Base-by-base conservation (phyloP, 1,139 yeast species). In the Hyphopichia buzzinii region DNA sequence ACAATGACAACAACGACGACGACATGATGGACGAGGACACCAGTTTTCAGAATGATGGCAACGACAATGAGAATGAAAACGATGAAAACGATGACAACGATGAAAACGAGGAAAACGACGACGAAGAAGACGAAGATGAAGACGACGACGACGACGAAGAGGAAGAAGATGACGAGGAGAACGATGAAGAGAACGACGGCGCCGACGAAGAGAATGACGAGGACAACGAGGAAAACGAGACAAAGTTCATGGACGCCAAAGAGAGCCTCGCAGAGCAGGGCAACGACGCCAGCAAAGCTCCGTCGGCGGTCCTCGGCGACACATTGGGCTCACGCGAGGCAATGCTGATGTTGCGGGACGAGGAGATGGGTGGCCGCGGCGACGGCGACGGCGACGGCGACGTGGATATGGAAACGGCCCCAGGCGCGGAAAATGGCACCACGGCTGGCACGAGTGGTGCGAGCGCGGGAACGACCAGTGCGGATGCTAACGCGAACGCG, bases 201-300 rank as follows among this genome's bases (percentile, higher is more conserved):
- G 47, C 47, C 5, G 56, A 46, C 12, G 60, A 59, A 40, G 62
- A 55, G 16, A 54, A 52, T 23, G 63, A 60, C 10, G 63, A 57
- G 10, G 62, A 54, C 19, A 56, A 56, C 5, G 64, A 56, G 33
- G 63, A 57, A 1, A 55, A 48, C 3, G 57, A 47, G 10, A 42
- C 49, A 1, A 50, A 48, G 39, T 54, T 46, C 33, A 43, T 42
- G 24, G 59, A 55, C 38, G 57, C 58, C 15, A 46, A 48, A 34
- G 54, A 54, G 30, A 39, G 43, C 11, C 19, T 30, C 24, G 14
- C 17, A 5, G 32, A 30, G 23, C 23, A 10, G 23, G 23, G n/a
- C n/a, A n/a, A n/a, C n/a, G n/a, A 19, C 23, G 23, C 23, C 23
- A 19, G 10, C 23, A 10, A 19, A 10, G 23, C 23, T 6, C 23